Conservation (phyloP, 306 rosid species). For the Fragaria ananassa region DNA sequence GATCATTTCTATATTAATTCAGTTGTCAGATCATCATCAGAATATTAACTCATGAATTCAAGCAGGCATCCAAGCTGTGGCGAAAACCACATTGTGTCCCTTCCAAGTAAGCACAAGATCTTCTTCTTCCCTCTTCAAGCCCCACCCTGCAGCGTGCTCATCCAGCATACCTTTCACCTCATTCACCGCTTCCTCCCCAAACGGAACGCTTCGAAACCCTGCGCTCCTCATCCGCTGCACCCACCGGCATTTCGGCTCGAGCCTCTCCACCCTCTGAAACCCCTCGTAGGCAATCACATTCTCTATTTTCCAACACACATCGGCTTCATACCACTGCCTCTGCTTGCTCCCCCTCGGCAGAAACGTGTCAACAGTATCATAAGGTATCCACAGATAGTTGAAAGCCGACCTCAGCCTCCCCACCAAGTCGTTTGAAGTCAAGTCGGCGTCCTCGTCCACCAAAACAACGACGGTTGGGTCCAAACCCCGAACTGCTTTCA, state of each 20-base stretch:
- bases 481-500: slow-evolving; percentile 52
- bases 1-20: slow-evolving; percentile 1
- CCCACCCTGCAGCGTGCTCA: slow-evolving; percentile 98
- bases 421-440: slow-evolving; percentile 60
- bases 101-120: slow-evolving; percentile 89
- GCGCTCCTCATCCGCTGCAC: slow-evolving; percentile 66
- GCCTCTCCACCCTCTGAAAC: slow-evolving; percentile 65
- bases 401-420: slow-evolving; percentile 70
- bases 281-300: slow-evolving; percentile 86
- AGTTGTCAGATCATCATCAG: slow-evolving; percentile 2
- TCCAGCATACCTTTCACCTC: slow-evolving; percentile 87
- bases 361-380: slow-evolving; percentile 79
- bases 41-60: slow-evolving; percentile 18
- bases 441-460: slow-evolving; percentile 84
- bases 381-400: slow-evolving; percentile 90
- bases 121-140: slow-evolving; percentile 80
- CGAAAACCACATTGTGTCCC: slow-evolving; percentile 91
- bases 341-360: slow-evolving; percentile 67
- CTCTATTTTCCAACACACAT: slow-evolving; percentile 82
- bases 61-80: slow-evolving; percentile 78
- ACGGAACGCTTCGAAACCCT: slow-evolving; percentile 43
- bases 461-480: slow-evolving; percentile 68
- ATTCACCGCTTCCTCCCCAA: slow-evolving; percentile 60
- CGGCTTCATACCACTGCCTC: slow-evolving; percentile 88
- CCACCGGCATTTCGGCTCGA: slow-evolving; percentile 61